phyloP scores from a whole-genome alignment of 2,329 filamentous ascomycete genomes.

The Chalaropsis ovoidea region DNA sequence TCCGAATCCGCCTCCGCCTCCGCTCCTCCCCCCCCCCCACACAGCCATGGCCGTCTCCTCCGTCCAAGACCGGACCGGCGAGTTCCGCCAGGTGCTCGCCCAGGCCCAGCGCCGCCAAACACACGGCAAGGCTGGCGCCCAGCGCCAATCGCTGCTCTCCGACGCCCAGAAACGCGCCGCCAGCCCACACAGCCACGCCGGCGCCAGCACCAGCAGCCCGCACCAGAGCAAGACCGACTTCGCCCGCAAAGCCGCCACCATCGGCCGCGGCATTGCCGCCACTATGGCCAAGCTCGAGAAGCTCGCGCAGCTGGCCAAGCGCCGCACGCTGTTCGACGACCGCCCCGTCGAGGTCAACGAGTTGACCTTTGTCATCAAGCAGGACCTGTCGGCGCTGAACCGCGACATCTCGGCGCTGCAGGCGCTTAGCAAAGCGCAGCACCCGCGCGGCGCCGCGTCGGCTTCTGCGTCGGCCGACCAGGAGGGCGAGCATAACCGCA shows the following conservation, averaged over 20 bases:
- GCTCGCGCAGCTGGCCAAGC: slow-evolving; percentile 85
- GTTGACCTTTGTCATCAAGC: slow-evolving; percentile 94
- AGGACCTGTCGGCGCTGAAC: slow-evolving; percentile 76
- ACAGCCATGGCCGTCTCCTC: slow-evolving; percentile 53
- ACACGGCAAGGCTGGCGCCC: slow-evolving; percentile 63
- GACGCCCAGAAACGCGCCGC: slow-evolving; percentile 59
- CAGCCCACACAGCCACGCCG: slow-evolving; percentile 35
- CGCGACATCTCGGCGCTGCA: slow-evolving; percentile 81
- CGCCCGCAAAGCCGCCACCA: slow-evolving; percentile 79
- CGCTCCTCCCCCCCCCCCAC: slow-evolving; percentile 16
- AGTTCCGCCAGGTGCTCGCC: slow-evolving; percentile 84
- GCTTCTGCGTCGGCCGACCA: slow-evolving; percentile 47
- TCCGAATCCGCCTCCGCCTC: neutral
- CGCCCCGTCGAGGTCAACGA: slow-evolving; percentile 94
- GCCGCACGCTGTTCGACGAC: slow-evolving; percentile 95
- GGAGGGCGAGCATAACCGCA: slow-evolving; percentile 95
- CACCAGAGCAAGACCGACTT: slow-evolving; percentile 67
- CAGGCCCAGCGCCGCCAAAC: slow-evolving; percentile 75
- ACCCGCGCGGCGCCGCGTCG: slow-evolving; percentile 46
- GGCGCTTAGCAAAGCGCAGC: slow-evolving; percentile 56
- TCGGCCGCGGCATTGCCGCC: slow-evolving; percentile 78
- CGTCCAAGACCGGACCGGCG: slow-evolving; percentile 91
- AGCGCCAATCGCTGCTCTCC: slow-evolving; percentile 69
- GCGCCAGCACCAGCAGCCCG: slow-evolving; percentile 22
- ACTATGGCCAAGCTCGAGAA: slow-evolving; percentile 95